A percentile compares a stretch with the other conserved stretches of the same genome.
These are phyloP conservation scores for Pilobolus umbonatus DNA, from an alignment of 192 early-diverging fungal species.

Conservation along the genomic window DNA sequence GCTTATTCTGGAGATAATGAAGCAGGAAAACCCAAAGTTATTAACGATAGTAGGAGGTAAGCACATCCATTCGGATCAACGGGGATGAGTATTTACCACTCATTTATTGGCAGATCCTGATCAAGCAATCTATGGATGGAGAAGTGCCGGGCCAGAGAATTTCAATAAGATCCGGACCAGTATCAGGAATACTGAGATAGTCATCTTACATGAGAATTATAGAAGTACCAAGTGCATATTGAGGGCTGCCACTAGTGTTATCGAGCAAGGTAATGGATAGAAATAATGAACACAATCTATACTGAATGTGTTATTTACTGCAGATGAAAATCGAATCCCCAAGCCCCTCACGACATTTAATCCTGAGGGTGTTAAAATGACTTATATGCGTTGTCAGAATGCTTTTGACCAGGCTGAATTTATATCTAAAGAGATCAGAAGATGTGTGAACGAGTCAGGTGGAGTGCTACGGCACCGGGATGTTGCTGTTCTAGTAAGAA, in stretches of 20 bases:
- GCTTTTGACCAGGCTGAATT: slow-evolving; percentile 1
- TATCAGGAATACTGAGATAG: not conserved
- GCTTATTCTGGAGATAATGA: slow-evolving; percentile 14
- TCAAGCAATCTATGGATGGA: slow-evolving; percentile 30
- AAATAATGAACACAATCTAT: not conserved
- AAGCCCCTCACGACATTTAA: slow-evolving; percentile 15
- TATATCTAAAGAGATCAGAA: slow-evolving; percentile 11
- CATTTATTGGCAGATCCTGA: slow-evolving; percentile 22
- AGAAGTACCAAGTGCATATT: slow-evolving; percentile 19
- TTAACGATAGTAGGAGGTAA: slow-evolving; percentile 30
- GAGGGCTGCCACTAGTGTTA: slow-evolving; percentile 13
- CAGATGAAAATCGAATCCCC: slow-evolving; percentile 11
- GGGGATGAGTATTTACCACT: not conserved
- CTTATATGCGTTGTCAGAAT: not conserved
- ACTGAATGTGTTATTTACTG: not conserved
- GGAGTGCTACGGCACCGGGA: slow-evolving; percentile 16
- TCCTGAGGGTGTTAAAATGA: slow-evolving; percentile 4
- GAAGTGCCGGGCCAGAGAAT: slow-evolving; percentile 21
- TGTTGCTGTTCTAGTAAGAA: slow-evolving; percentile 18
- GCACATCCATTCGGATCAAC: slow-evolving; percentile 3
- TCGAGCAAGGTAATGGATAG: slow-evolving; percentile 16
- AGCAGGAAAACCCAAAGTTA: not conserved
- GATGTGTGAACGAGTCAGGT: slow-evolving; percentile 8
- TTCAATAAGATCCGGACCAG: slow-evolving; percentile 16
- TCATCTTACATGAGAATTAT: slow-evolving; percentile 22